Evolutionary conservation across 345 rosid genomes (phyloP).

Genomic region (Eucalyptus decipiens): DNA sequence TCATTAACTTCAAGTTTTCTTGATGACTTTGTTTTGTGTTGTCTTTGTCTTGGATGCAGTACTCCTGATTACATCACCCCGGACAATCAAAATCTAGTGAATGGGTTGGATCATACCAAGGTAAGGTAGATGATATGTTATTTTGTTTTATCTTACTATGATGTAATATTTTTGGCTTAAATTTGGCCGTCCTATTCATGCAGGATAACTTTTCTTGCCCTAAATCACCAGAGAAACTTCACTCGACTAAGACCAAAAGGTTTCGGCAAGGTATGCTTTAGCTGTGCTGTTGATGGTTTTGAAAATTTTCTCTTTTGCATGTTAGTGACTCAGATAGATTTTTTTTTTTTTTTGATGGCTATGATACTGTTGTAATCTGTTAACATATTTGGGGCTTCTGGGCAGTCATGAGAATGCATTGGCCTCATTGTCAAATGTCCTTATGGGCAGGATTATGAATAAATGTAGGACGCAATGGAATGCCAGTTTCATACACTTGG

Average conservation of each 20-base stretch:
- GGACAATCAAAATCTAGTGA: slow-evolving; percentile 55
- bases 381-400: not conserved
- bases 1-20: not conserved
- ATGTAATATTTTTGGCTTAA: not conserved
- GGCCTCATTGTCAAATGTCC: not conserved
- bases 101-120: slow-evolving; percentile 50
- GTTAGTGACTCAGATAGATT: not conserved
- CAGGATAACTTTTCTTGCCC: slow-evolving; percentile 85
- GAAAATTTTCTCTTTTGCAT: not conserved
- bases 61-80: slow-evolving; percentile 98
- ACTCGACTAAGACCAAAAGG: slow-evolving; percentile 46
- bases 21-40: not conserved
- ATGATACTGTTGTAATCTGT: not conserved
- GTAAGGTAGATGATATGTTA: slow-evolving; percentile 1
- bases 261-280: slow-evolving; percentile 30
- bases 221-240: slow-evolving; percentile 74
- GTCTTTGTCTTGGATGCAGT: slow-evolving; percentile 26
- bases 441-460: not conserved
- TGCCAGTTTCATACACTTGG: not conserved
- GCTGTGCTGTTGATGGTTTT: not conserved
- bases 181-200: not conserved
- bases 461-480: not conserved
- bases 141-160: not conserved
- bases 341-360: not conserved
- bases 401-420: not conserved